Evolutionary conservation across 345 rosid genomes (phyloP), one percentile per base, ranked within the genome.

Genomic region (Rhizophora mangle): DNA sequence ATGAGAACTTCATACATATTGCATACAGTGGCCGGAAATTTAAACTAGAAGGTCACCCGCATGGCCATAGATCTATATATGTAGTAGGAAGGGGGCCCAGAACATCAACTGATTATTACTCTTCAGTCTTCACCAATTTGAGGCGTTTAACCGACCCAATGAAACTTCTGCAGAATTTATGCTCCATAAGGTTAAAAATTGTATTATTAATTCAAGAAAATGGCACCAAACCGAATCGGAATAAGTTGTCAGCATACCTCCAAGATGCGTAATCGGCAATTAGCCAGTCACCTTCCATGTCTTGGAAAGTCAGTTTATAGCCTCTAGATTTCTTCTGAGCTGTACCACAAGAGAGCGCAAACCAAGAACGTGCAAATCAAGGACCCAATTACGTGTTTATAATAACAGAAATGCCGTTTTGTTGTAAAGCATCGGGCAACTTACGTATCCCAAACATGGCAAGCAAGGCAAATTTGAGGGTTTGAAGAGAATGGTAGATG

Each of bases 361-460:
- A 19, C 26, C 18, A 26, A 34, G 37, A 34, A 34, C 9, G 10
- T 7, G 8, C 7, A 64, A 19, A 27, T 56, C 60, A 56, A 13
- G 18, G 49, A 43, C 49, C 49, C 16, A 11, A 15, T 43, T 43
- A 13, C 16, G 49, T 24, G 60, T n/a, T 55, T 46, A 22, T 56
- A 56, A 8, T 24, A 9, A 56, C 24, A 4, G 5, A 55, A 22
- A 8, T 55, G 15, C 11, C 24, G 6, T 21, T 55, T 21, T 53
- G 3, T 8, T 8, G 0, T 2, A 55, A 55, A 22, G 4, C 4
- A 22, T 53, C 1, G 49, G 49, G 19, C 16, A 43, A 15, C 79
- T 82, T 70, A 82, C 85, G 65, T 61, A 60, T 31, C 6, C 71
- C 81, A 56, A 85, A 85, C 89, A 83, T 85, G 80, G 9, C 27